A percentile compares a stretch with the other conserved stretches of the same genome.
These are phyloP conservation scores for Fraxinus pennsylvanica DNA, from an alignment of 257 asterid species.

Conservation along the genomic window DNA sequence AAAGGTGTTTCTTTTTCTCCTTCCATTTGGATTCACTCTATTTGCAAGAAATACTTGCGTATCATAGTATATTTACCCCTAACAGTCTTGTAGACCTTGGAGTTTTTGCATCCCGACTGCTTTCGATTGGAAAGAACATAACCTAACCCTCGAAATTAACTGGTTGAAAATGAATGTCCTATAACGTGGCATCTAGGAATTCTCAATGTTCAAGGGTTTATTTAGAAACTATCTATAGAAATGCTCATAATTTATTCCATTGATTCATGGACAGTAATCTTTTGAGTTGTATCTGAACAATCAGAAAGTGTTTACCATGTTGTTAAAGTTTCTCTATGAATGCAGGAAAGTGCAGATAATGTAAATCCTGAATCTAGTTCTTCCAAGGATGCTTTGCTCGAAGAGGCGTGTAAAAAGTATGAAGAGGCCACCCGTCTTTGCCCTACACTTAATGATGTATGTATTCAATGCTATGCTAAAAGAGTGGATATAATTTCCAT, in stretches of 20 bases:
- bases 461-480: constrained; percentile 31
- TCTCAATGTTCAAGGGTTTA: not conserved
- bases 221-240: not conserved
- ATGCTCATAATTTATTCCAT: constrained; percentile 15
- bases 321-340: constrained; percentile 26
- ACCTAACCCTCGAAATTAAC: not conserved
- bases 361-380: constrained; percentile 80
- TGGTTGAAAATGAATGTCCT: constrained; percentile 12
- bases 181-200: constrained; percentile 7
- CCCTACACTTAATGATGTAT: constrained; percentile 94
- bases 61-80: constrained; percentile 9
- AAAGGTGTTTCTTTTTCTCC: constrained; percentile 13
- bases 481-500: constrained; percentile 13
- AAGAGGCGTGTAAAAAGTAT: constrained; percentile 94
- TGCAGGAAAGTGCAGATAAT: constrained; percentile 99
- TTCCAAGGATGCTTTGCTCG: constrained; percentile 92
- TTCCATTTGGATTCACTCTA: constrained; percentile 6
- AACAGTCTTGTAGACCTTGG: constrained; percentile 18
- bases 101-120: constrained; percentile 7
- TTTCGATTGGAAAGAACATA: not conserved
- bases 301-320: constrained; percentile 12
- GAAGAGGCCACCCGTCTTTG: constrained; percentile 96
- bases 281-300: constrained; percentile 16
- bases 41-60: constrained; percentile 8
- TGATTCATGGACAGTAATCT: constrained; percentile 18